phyloP scores from a whole-genome alignment of 805 yeast genomes.

The Candida stauntonica region DNA sequence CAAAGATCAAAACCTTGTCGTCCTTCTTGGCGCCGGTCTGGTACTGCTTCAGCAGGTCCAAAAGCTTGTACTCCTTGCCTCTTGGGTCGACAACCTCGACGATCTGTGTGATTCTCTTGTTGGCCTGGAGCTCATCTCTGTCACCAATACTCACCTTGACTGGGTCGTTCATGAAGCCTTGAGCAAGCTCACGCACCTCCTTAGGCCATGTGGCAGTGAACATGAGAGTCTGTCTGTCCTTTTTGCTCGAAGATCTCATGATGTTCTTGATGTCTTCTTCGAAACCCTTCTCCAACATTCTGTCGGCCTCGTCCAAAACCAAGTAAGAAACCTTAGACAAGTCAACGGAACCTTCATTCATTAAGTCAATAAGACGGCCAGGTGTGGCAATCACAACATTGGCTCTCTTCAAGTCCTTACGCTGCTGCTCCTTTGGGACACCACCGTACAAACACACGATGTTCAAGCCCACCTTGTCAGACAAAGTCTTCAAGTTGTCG shows the following conservation, averaged over 20 bases:
- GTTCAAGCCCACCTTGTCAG: constrained; percentile 55
- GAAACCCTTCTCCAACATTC: constrained; percentile 98
- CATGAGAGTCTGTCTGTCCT: constrained; percentile 85
- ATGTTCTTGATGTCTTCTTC: constrained; percentile 92
- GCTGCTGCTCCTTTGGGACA: constrained; percentile 92
- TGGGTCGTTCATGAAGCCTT: constrained; percentile 78
- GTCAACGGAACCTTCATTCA: constrained; percentile 81
- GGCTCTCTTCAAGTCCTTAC: constrained; percentile 57
- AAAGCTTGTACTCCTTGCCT: constrained; percentile 66
- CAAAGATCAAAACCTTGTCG: constrained; percentile 88
- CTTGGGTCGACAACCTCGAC: constrained; percentile 88
- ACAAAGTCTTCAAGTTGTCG: constrained; percentile 68
- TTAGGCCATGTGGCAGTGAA: constrained; percentile 99
- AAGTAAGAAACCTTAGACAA: constrained; percentile 66
- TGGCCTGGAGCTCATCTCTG: constrained; percentile 90
- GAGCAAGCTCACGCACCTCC: constrained; percentile 90
- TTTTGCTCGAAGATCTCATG: constrained; percentile 52
- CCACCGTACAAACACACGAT: constrained; percentile 95
- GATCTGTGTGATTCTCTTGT: constrained; percentile 86
- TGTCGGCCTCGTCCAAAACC: constrained; percentile 95
- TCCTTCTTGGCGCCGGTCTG: constrained; percentile 59
- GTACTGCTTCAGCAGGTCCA: constrained; percentile 70
- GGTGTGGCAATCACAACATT: constrained; percentile 95
- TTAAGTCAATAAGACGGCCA: constrained; percentile 89
- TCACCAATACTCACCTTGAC: constrained; percentile 91